These are phyloP conservation scores for Cyclotella distinguenda DNA, from an alignment of 108 stramenopile species.

Conservation along the genomic window DNA sequence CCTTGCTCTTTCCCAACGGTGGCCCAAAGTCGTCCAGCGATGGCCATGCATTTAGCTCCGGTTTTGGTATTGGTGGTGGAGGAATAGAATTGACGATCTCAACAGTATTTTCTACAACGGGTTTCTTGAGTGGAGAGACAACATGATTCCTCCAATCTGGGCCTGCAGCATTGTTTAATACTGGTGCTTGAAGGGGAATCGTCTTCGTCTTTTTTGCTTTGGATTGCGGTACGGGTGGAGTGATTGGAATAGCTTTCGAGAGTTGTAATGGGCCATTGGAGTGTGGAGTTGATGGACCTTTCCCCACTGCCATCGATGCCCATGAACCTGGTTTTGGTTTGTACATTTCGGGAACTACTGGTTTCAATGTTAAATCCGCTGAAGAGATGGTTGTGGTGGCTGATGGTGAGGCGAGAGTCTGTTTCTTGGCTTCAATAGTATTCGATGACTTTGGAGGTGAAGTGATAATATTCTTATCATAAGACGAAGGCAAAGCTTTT, in stretches of 20 bases:
- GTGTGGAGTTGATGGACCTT: constrained; percentile 7
- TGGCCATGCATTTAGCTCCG: constrained; percentile 24
- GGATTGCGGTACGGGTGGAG: neutral
- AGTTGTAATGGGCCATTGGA: neutral
- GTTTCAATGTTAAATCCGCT: no score
- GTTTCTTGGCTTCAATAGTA: neutral
- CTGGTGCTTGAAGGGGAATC: constrained; percentile 6
- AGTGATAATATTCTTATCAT: no score
- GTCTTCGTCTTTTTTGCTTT: constrained; percentile 2
- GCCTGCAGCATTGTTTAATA: neutral
- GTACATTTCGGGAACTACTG: constrained; percentile 1
- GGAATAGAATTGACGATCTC: constrained; percentile 6
- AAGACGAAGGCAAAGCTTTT: no score
- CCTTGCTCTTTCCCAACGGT: constrained; percentile 21
- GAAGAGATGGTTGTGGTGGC: neutral
- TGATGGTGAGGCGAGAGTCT: neutral
- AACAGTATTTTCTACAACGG: neutral
- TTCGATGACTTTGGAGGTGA: constrained; percentile 24
- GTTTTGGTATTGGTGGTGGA: constrained; percentile 29
- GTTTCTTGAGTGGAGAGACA: constrained; percentile 22
- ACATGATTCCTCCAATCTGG: constrained; percentile 44
- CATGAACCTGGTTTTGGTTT: constrained; percentile 42
- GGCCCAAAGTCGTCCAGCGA: constrained; percentile 44
- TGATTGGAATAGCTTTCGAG: neutral
- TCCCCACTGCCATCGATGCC: constrained; percentile 40